A percentile compares a stretch with the other conserved stretches of the same genome.
phyloP scores from a whole-genome alignment of 2,329 filamentous ascomycete species.

The Ceratocystis papillata region DNA sequence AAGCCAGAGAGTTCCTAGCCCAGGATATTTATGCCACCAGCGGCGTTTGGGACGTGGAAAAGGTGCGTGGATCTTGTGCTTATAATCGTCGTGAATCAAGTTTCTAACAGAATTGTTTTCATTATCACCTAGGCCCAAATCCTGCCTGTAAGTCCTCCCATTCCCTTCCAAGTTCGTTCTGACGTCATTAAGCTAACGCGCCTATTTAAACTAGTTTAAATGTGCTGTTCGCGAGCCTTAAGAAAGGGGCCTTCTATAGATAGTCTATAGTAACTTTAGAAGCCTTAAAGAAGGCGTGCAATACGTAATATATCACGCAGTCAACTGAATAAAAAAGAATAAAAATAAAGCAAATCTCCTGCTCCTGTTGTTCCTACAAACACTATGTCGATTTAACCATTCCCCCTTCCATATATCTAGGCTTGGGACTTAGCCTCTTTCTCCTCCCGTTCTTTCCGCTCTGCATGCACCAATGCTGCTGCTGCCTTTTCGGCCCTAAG shows the following conservation, averaged over 20 bases:
- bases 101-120: not conserved
- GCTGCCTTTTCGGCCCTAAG: conserved; percentile 15
- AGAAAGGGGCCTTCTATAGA: not conserved
- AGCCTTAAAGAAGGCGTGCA: not conserved
- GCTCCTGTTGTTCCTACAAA: not conserved
- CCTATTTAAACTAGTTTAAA: conserved; percentile 30
- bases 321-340: not conserved
- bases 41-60: conserved; percentile 73
- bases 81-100: not conserved
- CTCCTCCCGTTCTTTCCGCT: not conserved
- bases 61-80: conserved; percentile 34
- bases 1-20: conserved; percentile 54
- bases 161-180: not conserved
- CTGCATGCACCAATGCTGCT: not conserved
- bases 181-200: conserved; percentile 18
- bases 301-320: not conserved
- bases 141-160: conserved; percentile 34
- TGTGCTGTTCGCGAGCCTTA: conserved; percentile 34
- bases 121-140: conserved; percentile 37
- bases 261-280: not conserved
- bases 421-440: not conserved
- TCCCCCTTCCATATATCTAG: not conserved
- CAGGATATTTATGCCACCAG: conserved; percentile 60
- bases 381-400: too few relatives aligned
- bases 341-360: not conserved